These are phyloP conservation scores for Cryptococcus amylolentus DNA, from an alignment of 1,284 basidiomycete genomes.

Conservation along the genomic window DNA sequence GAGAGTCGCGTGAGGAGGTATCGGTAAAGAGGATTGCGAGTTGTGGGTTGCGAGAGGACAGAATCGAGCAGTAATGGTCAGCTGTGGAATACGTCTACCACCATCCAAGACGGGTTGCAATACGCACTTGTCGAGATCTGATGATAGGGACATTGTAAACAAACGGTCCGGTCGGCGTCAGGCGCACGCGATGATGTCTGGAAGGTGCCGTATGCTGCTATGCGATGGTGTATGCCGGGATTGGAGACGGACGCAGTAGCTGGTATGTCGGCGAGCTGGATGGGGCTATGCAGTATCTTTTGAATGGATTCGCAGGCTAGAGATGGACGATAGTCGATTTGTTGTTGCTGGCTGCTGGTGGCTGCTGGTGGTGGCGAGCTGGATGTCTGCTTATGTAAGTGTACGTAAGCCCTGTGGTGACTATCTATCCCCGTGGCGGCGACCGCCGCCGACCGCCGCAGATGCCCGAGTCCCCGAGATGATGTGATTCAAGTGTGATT, in stretches of 20 bases:
- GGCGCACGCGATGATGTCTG: not conserved
- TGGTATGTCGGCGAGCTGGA: no score
- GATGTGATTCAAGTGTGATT: no score
- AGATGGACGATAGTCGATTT: not conserved
- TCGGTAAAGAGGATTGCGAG: not conserved
- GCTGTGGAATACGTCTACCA: not conserved
- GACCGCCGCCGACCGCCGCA: no score
- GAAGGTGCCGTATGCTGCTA: no score
- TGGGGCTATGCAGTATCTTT: not conserved
- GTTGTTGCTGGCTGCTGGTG: not conserved
- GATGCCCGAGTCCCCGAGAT: no score
- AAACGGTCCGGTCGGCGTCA: not conserved
- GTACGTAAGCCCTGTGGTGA: no score
- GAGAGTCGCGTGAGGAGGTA: not conserved
- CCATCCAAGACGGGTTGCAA: not conserved
- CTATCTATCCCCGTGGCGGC: no score
- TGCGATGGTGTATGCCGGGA: no score
- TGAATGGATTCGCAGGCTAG: not conserved
- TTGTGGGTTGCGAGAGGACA: not conserved
- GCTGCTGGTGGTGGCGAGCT: not conserved
- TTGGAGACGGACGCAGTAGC: no score
- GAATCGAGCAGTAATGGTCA: not conserved
- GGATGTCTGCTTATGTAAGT: no score
- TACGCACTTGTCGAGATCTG: conserved; percentile 19
- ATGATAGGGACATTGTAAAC: conserved; percentile 15